Evolutionary conservation across 1,284 basidiomycete species (phyloP), one percentile per base, ranked within the genome.

Genomic region (Ceratobasidium sp.): DNA sequence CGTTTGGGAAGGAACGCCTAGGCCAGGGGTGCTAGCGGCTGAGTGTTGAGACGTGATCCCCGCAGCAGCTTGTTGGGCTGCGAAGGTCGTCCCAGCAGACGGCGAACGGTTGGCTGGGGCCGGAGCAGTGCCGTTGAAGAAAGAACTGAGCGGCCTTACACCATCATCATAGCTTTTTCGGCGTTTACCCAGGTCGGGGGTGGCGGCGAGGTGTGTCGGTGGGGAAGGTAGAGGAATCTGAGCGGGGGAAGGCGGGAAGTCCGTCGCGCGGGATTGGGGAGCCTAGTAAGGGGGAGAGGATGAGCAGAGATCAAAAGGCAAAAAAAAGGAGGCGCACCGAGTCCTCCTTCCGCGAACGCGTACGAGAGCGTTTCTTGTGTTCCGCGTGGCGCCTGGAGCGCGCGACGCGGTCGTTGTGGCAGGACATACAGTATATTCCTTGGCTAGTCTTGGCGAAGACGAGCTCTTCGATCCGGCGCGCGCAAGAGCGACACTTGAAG

Each of bases 391-490:
- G 90, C 77, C 95, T 85, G 78, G 95, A 96, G 78, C 94, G 89
- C 36, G 95, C 95, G 81, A 99, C 97, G 73, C 98, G 92, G 76
- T 98, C 94, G 83, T 97, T 98, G 82, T 99, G 98, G 80, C 97
- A 99, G 69, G 91, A 90, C 97, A 99, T 98, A 82, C 97, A 99
- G 83, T 99, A 99, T 77, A 99, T 99, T 63, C 98, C 97, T 80
- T 98, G 95, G 77, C 91, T 95, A 0, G 98, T 99, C 86, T 99
- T 99, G 73, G 97, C 98, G 80, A 99, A 99, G 74, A 99, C 95
- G 67, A 99, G 90, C 82, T 99, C 97, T 83, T 99, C 97, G 79
- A 99, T 99, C 75, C 95, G 89, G 81, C 93, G 92, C 81, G 91
- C 91, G 86, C 97, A 99, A 48, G 96, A 93, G 79, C 96, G 93